Evolutionary conservation across 2,329 filamentous ascomycete genomes (phyloP).

Genomic region (Cladosporium austrohemisphaericum): DNA sequence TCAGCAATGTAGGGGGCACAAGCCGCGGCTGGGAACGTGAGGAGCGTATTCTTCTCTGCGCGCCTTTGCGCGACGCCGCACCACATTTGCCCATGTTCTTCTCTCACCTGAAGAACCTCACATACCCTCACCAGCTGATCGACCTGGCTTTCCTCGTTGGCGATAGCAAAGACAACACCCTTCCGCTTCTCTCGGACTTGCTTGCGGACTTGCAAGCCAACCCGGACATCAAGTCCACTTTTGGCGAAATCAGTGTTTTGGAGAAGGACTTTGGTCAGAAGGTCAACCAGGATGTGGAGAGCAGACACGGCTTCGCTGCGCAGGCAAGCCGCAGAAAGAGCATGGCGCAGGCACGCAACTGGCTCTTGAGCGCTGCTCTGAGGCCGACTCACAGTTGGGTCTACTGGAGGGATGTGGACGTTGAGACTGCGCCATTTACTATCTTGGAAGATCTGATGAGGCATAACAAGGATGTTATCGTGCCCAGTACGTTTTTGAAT

Average conservation of each 20-base stretch:
- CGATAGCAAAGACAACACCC: conserved; percentile 90
- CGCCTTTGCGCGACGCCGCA: conserved; percentile 87
- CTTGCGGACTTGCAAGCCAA: conserved; percentile 77
- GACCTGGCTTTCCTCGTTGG: conserved; percentile 96
- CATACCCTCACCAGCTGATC: conserved; percentile 93
- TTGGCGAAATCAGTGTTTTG: conserved; percentile 94
- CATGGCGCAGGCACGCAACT: conserved; percentile 97
- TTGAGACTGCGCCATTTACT: conserved; percentile 93
- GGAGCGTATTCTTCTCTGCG: conserved; percentile 91
- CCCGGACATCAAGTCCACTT: conserved; percentile 73
- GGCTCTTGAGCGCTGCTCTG: conserved; percentile 88
- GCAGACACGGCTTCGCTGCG: conserved; percentile 92
- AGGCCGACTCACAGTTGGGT: conserved; percentile 98
- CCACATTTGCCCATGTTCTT: conserved; percentile 97
- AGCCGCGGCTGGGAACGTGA: conserved; percentile 93
- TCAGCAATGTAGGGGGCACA: conserved; percentile 85
- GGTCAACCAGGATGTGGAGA: conserved; percentile 96
- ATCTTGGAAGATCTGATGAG: conserved; percentile 98
- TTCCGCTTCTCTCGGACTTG: conserved; percentile 69
- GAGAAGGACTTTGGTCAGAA: conserved; percentile 99
- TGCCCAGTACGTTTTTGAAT: conserved; percentile 74
- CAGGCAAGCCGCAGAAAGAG: conserved; percentile 90
- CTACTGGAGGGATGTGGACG: conserved; percentile 98
- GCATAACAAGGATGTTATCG: conserved; percentile 97
- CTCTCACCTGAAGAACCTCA: conserved; percentile 92